phyloP scores from a whole-genome alignment of 306 rosid genomes.

The Cicer chorassanicum region DNA sequence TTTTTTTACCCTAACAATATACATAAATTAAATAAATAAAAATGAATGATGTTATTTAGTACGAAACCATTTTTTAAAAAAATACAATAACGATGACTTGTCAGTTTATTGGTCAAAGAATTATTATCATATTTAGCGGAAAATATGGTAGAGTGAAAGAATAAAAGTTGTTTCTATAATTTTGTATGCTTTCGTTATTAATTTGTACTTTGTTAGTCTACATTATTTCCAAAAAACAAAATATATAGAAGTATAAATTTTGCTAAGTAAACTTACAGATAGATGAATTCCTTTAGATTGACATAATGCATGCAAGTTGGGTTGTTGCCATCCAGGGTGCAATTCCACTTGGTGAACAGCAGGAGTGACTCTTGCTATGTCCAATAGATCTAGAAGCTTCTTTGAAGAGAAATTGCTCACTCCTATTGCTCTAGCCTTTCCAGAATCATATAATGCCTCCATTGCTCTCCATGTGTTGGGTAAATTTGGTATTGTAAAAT shows the following conservation, averaged over 20 bases:
- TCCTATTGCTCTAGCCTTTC: slow-evolving; percentile 74
- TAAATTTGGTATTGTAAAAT: slow-evolving; percentile 52
- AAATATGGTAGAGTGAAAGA: too few relatives aligned
- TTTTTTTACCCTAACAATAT: too few relatives aligned
- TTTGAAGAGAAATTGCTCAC: slow-evolving; percentile 74
- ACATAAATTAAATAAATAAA: too few relatives aligned
- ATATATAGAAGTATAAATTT: too few relatives aligned
- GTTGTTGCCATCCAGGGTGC: slow-evolving; percentile 74
- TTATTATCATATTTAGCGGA: too few relatives aligned
- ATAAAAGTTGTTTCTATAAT: neutral
- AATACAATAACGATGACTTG: too few relatives aligned
- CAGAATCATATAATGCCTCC: slow-evolving; percentile 70
- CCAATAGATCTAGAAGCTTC: slow-evolving; percentile 63
- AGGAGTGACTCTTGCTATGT: slow-evolving; percentile 63
- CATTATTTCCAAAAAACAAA: too few relatives aligned
- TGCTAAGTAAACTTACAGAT: slow-evolving; percentile 53
- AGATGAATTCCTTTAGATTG: slow-evolving; percentile 73
- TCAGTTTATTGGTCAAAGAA: too few relatives aligned
- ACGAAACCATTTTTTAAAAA: too few relatives aligned
- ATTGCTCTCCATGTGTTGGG: slow-evolving; percentile 75
- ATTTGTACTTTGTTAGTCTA: too few relatives aligned
- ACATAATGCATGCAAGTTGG: slow-evolving; percentile 57
- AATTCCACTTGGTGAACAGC: slow-evolving; percentile 81
- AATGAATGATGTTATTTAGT: too few relatives aligned
- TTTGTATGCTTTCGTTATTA: neutral